These are phyloP conservation scores for Marasmius sp. DNA, from an alignment of 1,284 basidiomycete genomes.

Conservation along the genomic window DNA sequence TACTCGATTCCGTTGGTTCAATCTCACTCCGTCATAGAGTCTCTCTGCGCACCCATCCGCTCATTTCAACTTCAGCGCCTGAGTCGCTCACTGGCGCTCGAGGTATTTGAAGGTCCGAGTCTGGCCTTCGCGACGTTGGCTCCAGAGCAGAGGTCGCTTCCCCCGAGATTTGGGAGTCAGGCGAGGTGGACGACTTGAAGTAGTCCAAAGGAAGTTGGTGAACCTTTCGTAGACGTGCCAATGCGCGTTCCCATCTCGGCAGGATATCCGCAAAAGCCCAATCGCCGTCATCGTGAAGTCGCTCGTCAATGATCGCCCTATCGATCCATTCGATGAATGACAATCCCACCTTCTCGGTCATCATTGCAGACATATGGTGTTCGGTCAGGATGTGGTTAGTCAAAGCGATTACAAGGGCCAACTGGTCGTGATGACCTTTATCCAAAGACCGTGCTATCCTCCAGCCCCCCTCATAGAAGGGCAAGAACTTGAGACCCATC, in stretches of 20 bases:
- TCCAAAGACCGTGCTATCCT: neutral
- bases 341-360: neutral
- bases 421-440: neutral
- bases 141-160: too few species aligned
- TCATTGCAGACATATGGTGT: neutral
- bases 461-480: neutral
- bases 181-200: too few species aligned
- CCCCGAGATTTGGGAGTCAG: too few species aligned
- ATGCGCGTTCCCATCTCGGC: neutral
- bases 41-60: too few species aligned
- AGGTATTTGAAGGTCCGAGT: too few species aligned
- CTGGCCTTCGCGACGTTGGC: too few species aligned
- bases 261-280: neutral
- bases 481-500: neutral
- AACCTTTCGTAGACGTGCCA: too few species aligned
- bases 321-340: neutral
- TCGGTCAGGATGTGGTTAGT: neutral
- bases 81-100: too few species aligned
- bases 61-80: too few species aligned
- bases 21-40: too few species aligned
- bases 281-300: neutral
- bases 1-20: too few species aligned
- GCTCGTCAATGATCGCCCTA: neutral
- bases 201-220: too few species aligned
- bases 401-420: neutral